Conservation (phyloP, 352 stramenopile genomes). For the Globisporangium splendens region DNA sequence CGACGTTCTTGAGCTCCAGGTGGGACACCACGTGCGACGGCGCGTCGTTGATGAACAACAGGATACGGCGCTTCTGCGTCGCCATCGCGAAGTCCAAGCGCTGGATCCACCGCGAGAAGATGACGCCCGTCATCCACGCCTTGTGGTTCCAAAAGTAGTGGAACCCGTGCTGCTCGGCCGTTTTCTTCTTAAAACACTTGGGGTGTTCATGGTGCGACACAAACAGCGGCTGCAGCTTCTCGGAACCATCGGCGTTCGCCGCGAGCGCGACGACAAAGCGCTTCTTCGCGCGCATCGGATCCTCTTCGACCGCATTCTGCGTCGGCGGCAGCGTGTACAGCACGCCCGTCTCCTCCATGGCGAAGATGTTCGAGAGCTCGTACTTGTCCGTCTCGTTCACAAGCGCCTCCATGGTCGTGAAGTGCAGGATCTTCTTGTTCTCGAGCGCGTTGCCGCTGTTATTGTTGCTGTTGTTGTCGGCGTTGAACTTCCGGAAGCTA, state of each 20-base stretch:
- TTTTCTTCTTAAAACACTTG: constrained; percentile 75
- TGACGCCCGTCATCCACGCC: constrained; percentile 79
- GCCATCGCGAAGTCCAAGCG: constrained; percentile 77
- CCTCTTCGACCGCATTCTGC: constrained; percentile 37
- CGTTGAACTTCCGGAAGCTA: constrained; percentile 81
- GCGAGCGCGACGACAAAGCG: constrained; percentile 62
- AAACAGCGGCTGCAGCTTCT: constrained; percentile 78
- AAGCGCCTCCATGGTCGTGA: constrained; percentile 58
- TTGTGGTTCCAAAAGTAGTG: constrained; percentile 86
- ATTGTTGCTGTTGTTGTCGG: constrained; percentile 35
- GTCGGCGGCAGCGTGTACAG: constrained; percentile 69
- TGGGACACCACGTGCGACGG: constrained; percentile 73
- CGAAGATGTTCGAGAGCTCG: constrained; percentile 66
- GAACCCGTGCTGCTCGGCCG: constrained; percentile 70
- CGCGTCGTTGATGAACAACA: constrained; percentile 78
- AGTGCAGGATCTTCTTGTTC: constrained; percentile 45
- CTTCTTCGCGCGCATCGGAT: constrained; percentile 63
- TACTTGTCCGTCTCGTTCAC: constrained; percentile 72
- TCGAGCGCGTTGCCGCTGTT: not conserved
- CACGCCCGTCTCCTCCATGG: constrained; percentile 70
- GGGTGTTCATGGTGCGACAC: constrained; percentile 77
- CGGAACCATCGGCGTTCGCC: constrained; percentile 65
- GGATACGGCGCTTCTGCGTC: constrained; percentile 68
- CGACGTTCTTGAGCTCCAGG: constrained; percentile 72
- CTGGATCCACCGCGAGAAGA: constrained; percentile 83